Evolutionary conservation across 768 basidiomycete genomes (phyloP).

Genomic region (Mrakia blollopis): DNA sequence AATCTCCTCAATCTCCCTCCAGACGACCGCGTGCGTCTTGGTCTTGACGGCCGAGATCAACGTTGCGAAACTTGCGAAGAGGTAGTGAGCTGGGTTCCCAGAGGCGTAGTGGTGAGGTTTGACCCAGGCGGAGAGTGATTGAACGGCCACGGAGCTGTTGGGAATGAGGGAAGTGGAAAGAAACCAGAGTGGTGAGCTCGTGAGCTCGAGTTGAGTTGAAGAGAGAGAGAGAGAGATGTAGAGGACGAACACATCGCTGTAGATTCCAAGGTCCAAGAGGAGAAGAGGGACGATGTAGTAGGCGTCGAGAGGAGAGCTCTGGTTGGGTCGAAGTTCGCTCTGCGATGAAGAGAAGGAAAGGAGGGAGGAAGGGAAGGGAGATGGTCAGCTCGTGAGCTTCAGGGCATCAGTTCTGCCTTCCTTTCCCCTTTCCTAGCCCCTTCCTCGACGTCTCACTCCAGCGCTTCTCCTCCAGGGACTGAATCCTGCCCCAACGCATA

Average conservation of each 20-base stretch:
- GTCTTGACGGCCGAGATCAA: slow-evolving; percentile 3
- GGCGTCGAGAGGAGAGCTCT: neutral
- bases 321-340: neutral
- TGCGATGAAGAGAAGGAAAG: neutral
- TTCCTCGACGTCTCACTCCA: neutral
- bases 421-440: neutral
- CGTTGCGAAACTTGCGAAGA: neutral
- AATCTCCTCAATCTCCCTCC: neutral
- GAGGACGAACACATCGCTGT: too few species aligned
- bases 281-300: neutral
- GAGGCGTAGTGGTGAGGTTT: neutral
- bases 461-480: neutral
- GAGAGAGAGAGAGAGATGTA: neutral
- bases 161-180: neutral
- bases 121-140: neutral
- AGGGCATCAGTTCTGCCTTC: neutral
- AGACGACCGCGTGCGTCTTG: neutral
- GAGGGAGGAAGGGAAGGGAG: neutral
- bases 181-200: neutral
- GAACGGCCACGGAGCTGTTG: neutral
- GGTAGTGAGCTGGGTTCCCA: neutral
- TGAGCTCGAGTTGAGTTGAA: neutral
- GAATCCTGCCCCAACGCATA: too few species aligned
- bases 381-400: slow-evolving; percentile 13
- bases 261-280: neutral